Percentiles rank a stretch among this genome's conserved stretches.
These are phyloP conservation scores for Leccinum subgranulosum DNA, from an alignment of 768 basidiomycete genomes.

Conservation along the genomic window DNA sequence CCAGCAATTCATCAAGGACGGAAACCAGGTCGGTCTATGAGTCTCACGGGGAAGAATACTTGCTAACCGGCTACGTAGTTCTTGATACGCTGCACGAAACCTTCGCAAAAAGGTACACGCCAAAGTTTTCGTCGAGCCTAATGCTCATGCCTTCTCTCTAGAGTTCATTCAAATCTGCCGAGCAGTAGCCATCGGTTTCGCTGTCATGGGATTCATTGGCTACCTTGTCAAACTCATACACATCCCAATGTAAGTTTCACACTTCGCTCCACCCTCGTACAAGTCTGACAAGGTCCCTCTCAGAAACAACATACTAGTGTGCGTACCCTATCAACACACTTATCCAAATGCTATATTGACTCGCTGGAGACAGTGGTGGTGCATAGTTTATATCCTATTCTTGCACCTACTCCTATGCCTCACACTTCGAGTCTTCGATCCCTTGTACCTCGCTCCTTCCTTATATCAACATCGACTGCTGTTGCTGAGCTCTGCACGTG, in stretches of 20 bases:
- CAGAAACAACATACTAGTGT: constrained; percentile 98
- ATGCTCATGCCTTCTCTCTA: constrained; percentile 32
- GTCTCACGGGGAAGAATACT: neutral
- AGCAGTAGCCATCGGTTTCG: constrained; percentile 96
- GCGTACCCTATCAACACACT: constrained; percentile 38
- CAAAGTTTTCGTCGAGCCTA: neutral
- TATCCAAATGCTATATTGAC: constrained; percentile 23
- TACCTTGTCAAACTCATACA: constrained; percentile 99
- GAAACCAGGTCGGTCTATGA: constrained; percentile 69
- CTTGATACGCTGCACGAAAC: constrained; percentile 96
- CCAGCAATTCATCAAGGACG: constrained; percentile 89
- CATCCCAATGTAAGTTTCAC: constrained; percentile 85
- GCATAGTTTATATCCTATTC: constrained; percentile 45
- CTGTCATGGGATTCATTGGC: constrained; percentile 99
- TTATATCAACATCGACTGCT: constrained; percentile 10
- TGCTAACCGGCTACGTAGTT: constrained; percentile 53
- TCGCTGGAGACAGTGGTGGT: constrained; percentile 55
- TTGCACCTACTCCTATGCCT: constrained; percentile 7
- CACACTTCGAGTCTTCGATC: constrained; percentile 13
- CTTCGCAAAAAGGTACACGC: constrained; percentile 80
- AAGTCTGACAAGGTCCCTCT: constrained; percentile 13
- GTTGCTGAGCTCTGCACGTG: neutral
- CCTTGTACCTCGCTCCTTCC: constrained; percentile 18
- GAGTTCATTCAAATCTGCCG: constrained; percentile 95
- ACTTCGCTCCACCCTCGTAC: neutral